phyloP scores from a whole-genome alignment of 257 asterid species.

The Coffea canephora region DNA sequence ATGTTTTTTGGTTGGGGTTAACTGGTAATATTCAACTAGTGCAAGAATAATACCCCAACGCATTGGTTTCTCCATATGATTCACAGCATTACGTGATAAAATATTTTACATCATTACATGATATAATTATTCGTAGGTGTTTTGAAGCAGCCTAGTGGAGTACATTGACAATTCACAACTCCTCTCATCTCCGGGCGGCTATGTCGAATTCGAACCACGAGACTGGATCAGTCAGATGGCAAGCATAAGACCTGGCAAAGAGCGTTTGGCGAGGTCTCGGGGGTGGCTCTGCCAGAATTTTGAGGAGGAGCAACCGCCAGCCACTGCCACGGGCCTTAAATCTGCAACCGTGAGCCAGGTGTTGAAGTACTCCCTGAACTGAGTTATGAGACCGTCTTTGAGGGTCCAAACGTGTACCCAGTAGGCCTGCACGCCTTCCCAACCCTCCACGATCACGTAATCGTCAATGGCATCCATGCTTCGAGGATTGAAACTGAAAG shows the following conservation, averaged over 20 bases:
- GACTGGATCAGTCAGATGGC: constrained; percentile 49
- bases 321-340: constrained; percentile 37
- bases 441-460: constrained; percentile 74
- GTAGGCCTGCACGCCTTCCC: constrained; percentile 77
- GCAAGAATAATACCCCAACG: not conserved
- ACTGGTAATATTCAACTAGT: not conserved
- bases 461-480: constrained; percentile 61
- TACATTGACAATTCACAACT: not conserved
- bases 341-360: constrained; percentile 87
- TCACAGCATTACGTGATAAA: not conserved
- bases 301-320: constrained; percentile 22
- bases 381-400: constrained; percentile 63
- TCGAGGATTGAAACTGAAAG: constrained; percentile 61
- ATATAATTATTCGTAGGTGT: not conserved
- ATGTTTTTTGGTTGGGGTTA: not conserved
- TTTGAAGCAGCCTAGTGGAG: not conserved
- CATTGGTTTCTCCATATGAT: not conserved
- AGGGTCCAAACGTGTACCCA: constrained; percentile 97
- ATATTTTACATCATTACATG: not conserved
- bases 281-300: constrained; percentile 97
- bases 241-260: constrained; percentile 76
- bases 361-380: constrained; percentile 85
- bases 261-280: constrained; percentile 56
- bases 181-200: not conserved
- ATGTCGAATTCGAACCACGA: not conserved